phyloP scores from a whole-genome alignment of 257 asterid species.

The Primulina tabacum region DNA sequence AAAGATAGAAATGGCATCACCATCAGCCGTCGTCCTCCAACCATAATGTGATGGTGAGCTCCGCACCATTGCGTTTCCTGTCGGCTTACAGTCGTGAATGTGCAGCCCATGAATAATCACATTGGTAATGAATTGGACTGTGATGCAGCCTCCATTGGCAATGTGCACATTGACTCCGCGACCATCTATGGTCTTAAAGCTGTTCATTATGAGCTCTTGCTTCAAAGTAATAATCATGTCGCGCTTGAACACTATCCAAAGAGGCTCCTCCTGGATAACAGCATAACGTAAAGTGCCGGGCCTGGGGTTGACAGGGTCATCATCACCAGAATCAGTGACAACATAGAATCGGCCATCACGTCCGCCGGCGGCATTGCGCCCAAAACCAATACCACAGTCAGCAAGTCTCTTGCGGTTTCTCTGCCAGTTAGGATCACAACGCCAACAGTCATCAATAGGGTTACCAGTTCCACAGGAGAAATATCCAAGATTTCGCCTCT shows the following conservation, averaged over 20 bases:
- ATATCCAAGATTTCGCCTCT: conserved; percentile 21
- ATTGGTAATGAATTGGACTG: conserved; percentile 47
- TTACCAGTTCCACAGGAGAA: conserved; percentile 16
- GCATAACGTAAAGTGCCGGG: conserved; percentile 22
- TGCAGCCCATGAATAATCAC: conserved; percentile 51
- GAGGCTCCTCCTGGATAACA: conserved; percentile 22
- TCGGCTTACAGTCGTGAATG: conserved; percentile 50
- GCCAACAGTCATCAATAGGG: conserved; percentile 25
- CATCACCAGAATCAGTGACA: conserved; percentile 8
- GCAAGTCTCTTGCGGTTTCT: conserved; percentile 14
- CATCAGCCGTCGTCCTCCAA: conserved; percentile 61
- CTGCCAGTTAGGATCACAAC: conserved; percentile 21
- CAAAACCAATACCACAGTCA: conserved; percentile 21
- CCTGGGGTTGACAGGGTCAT: conserved; percentile 22
- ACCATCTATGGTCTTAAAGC: conserved; percentile 59
- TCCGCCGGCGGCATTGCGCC: conserved; percentile 20
- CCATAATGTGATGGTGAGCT: conserved; percentile 56
- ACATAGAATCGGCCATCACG: conserved; percentile 20
- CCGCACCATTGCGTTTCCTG: conserved; percentile 58
- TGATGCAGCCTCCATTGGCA: conserved; percentile 51
- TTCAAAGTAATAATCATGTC: conserved; percentile 53
- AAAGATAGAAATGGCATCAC: conserved; percentile 53
- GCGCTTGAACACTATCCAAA: conserved; percentile 31
- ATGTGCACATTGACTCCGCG: conserved; percentile 57
- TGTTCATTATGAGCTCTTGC: conserved; percentile 59